A percentile compares a stretch with the other conserved stretches of the same genome.
Evolutionary conservation across 129 eudicot species (phyloP).

Genomic region (Centaurea solstitialis): DNA sequence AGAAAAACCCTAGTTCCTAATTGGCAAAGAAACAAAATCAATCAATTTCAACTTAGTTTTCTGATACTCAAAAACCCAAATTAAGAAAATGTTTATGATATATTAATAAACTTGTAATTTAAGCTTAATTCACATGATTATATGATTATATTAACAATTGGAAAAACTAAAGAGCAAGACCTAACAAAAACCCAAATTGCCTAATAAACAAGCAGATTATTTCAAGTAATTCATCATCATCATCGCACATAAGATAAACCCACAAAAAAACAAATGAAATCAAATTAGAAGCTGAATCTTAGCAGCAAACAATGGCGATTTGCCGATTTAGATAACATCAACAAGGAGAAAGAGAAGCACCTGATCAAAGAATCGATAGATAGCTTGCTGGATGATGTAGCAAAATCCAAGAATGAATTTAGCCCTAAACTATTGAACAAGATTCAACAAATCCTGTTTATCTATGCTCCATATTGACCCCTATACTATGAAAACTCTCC

Average conservation of each 20-base stretch:
- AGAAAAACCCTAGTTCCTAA: constrained; percentile 7
- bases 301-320: background rate
- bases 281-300: constrained; percentile 5
- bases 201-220: background rate
- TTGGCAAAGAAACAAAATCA: constrained; percentile 1
- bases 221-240: background rate
- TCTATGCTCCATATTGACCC: background rate
- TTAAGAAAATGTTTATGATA: background rate
- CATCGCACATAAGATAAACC: constrained; percentile 3
- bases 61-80: background rate
- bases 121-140: background rate
- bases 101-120: background rate
- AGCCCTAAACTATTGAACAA: background rate
- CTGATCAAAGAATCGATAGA: background rate
- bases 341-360: background rate
- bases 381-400: constrained; percentile 13
- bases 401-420: constrained; percentile 8
- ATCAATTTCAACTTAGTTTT: background rate
- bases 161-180: background rate
- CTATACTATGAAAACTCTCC: background rate
- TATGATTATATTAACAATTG: background rate
- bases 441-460: background rate
- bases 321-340: background rate
- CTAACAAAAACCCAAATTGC: background rate
- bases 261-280: background rate